phyloP scores from a whole-genome alignment of 1,284 basidiomycete species.

The Vanrija sp. region DNA sequence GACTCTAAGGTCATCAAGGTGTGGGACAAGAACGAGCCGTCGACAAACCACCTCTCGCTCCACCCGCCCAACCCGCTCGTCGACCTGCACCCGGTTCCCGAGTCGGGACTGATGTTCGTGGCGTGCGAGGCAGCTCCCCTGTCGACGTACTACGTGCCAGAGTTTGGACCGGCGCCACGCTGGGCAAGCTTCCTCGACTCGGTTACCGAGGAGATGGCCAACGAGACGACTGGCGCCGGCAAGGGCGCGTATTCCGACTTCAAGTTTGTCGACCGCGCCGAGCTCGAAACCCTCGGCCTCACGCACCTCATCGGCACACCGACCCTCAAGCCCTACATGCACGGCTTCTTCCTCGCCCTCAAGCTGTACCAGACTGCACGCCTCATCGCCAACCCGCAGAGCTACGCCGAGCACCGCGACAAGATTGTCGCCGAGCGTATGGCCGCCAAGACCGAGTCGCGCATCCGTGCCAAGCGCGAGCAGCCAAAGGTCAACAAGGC shows the following conservation, averaged over 20 bases:
- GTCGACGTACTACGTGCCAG: conserved; percentile 88
- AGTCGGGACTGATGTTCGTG: conserved; percentile 76
- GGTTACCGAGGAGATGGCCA: conserved; percentile 96
- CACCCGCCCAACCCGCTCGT: conserved; percentile 85
- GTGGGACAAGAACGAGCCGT: conserved; percentile 83
- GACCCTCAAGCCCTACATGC: conserved; percentile 98
- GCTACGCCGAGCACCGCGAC: conserved; percentile 90
- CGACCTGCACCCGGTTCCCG: conserved; percentile 80
- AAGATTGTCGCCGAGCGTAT: conserved; percentile 80
- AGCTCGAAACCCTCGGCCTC: conserved; percentile 81
- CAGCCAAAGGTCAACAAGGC: conserved; percentile 79
- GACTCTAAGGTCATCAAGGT: conserved; percentile 95
- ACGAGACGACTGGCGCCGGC: conserved; percentile 55
- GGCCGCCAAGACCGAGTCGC: conserved; percentile 85
- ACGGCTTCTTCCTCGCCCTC: conserved; percentile 95
- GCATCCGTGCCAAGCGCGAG: conserved; percentile 77
- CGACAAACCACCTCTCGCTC: conserved; percentile 84
- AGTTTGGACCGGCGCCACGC: conserved; percentile 89
- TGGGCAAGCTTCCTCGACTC: conserved; percentile 99
- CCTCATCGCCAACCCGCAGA: conserved; percentile 92
- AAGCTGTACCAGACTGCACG: conserved; percentile 94
- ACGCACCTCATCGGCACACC: conserved; percentile 91
- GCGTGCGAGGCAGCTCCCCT: conserved; percentile 92
- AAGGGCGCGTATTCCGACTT: conserved; percentile 80
- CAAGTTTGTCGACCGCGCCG: conserved; percentile 90